Conservation (phyloP, 2,329 filamentous ascomycete genomes). For the Fusarium tuaranense region DNA sequence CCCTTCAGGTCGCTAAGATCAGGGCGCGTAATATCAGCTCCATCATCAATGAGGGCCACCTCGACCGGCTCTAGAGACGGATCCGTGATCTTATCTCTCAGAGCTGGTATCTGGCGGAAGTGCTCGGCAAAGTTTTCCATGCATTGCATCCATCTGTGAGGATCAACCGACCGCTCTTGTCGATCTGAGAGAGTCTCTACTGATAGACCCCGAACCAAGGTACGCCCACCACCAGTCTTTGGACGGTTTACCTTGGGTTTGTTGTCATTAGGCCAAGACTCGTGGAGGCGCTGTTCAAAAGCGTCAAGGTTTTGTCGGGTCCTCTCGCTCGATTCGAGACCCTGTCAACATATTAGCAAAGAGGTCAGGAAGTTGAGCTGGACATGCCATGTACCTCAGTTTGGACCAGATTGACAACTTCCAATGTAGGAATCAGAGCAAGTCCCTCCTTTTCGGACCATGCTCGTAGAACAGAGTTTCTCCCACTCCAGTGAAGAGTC, state of each 20-base stretch:
- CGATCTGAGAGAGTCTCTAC: neutral
- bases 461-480: slow-evolving; percentile 8
- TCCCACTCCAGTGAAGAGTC: slow-evolving; percentile 21
- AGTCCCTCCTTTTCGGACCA: slow-evolving; percentile 23
- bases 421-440: neutral
- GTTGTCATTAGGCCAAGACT: neutral
- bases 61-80: neutral
- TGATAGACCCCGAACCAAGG: neutral
- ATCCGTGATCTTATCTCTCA: slow-evolving; percentile 4
- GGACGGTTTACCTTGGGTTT: slow-evolving; percentile 4
- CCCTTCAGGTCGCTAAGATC: slow-evolving; percentile 4
- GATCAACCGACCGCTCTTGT: slow-evolving; percentile 4
- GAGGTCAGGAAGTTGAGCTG: no score
- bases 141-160: slow-evolving; percentile 16
- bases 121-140: slow-evolving; percentile 9
- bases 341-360: neutral
- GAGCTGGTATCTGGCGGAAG: slow-evolving; percentile 4
- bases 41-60: slow-evolving; percentile 14
- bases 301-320: slow-evolving; percentile 1
- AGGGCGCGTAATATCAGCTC: slow-evolving; percentile 4
- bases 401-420: slow-evolving; percentile 8
- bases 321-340: slow-evolving; percentile 3
- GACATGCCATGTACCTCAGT: neutral
- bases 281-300: slow-evolving; percentile 1
- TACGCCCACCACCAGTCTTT: neutral